Base-by-base conservation (phyloP, 2,329 filamentous ascomycete genomes). In the Beauveria brongniartii region DNA sequence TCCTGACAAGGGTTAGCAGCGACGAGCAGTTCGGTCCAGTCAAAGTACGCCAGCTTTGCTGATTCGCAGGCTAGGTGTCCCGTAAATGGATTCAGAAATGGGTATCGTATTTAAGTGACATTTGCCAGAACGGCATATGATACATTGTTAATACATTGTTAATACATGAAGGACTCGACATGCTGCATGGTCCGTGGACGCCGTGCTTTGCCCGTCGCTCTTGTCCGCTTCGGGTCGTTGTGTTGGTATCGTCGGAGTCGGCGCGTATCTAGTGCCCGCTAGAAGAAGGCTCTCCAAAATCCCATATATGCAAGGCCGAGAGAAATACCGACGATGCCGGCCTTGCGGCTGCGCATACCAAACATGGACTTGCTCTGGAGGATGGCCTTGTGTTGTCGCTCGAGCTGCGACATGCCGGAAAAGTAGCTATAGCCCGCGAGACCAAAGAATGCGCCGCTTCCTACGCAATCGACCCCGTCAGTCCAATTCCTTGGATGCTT, bases 391-490 rank as follows among this genome's bases (percentile, higher is more conserved):
- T 82, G 80, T 71, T 90, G 87, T 67, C 80, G 78, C 67, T 85
- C 81, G 34, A 94, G 82, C 72, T 92, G 89, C 55, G 79, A 78
- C 73, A 86, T 88, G 62, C 90, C 90, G 3, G 88, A 89, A 63
- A 85, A 78, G 74, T 92, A 92, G 72, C 86, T 92, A 74, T 92
- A 94, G 1, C 80, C 85, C 3, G 86, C 90, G 18, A 93, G 82
- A 1, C 88, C 88, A 61, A 91, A 78, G 65, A 94, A 91, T 1
- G 89, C 88, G 44, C 85, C 81, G 69, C 88, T 87, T 50, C 90
- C 90, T 92, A 67, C 61, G 24, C 10, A 34, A 30, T 8, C 8
- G 37, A 12, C 3, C 3, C 30, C 9, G 40, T 51, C 30, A 56
- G 43, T 48, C n/a, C 2, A 46, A 6, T 4, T 46, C 24, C 3